Conservation (phyloP, 371 early-diverging fungal genomes). For the Rhizoclosmatium hyalinum region DNA sequence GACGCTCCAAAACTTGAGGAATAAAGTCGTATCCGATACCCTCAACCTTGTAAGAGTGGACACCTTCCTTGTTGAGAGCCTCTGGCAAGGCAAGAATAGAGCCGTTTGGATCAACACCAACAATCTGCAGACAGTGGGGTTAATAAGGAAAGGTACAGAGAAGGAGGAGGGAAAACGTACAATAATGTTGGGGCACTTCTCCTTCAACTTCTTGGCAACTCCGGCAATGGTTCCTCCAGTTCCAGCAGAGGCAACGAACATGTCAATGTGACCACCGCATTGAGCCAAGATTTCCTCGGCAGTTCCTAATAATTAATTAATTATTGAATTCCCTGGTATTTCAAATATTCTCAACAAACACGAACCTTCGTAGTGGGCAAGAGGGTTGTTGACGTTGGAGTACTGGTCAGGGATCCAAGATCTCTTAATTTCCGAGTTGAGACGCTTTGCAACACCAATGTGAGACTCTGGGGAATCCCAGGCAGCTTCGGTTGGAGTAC, state of each 20-base stretch:
- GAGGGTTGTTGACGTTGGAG: slow-evolving; percentile 91
- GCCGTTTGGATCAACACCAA: slow-evolving; percentile 94
- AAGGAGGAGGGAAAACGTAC: slow-evolving; percentile 42
- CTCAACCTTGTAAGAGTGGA: slow-evolving; percentile 75
- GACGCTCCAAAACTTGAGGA: slow-evolving; percentile 86
- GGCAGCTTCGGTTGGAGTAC: slow-evolving; percentile 97
- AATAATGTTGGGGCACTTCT: slow-evolving; percentile 82
- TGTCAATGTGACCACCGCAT: slow-evolving; percentile 90
- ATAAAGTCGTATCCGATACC: slow-evolving; percentile 98
- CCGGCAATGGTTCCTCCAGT: slow-evolving; percentile 98
- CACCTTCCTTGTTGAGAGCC: slow-evolving; percentile 69
- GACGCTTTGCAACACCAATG: slow-evolving; percentile 90
- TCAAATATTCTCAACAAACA: neutral
- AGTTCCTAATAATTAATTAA: slow-evolving; percentile 47
- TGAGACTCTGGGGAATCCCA: slow-evolving; percentile 98
- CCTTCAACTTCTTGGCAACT: slow-evolving; percentile 91
- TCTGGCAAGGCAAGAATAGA: slow-evolving; percentile 93
- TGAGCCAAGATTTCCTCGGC: slow-evolving; percentile 62
- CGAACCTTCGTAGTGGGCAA: slow-evolving; percentile 89
- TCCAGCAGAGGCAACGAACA: slow-evolving; percentile 95
- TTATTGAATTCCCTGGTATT: slow-evolving; percentile 42
- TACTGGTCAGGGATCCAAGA: slow-evolving; percentile 97
- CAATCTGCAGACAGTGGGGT: slow-evolving; percentile 58
- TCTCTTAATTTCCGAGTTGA: slow-evolving; percentile 91
- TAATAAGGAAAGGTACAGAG: neutral